phyloP scores from a whole-genome alignment of 345 rosid species.

The Lepidium didymum region DNA sequence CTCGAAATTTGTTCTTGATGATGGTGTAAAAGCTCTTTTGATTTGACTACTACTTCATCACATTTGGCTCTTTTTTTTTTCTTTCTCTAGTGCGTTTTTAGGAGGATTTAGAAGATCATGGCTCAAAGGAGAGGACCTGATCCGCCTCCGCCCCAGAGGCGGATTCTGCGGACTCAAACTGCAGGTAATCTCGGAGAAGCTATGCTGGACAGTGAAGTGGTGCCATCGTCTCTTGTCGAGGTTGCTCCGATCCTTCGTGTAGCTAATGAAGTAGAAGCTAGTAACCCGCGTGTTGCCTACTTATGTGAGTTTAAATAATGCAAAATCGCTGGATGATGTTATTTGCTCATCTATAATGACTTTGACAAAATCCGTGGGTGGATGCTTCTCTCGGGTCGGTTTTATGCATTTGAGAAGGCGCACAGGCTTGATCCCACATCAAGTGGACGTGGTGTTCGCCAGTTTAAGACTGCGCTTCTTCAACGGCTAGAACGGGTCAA shows the following conservation, averaged over 20 bases:
- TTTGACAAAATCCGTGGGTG: not conserved
- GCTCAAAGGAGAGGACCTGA: constrained; percentile 39
- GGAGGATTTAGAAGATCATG: constrained; percentile 28
- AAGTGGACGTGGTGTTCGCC: constrained; percentile 84
- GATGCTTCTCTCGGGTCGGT: constrained; percentile 45
- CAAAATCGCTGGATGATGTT: not conserved
- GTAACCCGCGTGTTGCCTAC: constrained; percentile 51
- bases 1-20: not conserved
- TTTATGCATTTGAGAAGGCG: constrained; percentile 83
- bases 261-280: constrained; percentile 53
- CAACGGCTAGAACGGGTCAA: constrained; percentile 68
- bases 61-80: not conserved
- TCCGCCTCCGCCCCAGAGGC: constrained; percentile 38
- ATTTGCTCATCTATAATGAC: not conserved
- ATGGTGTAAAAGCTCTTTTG: not conserved
- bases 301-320: constrained; percentile 36
- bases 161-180: constrained; percentile 52
- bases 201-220: constrained; percentile 53
- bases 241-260: constrained; percentile 62
- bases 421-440: constrained; percentile 69
- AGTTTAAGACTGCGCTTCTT: constrained; percentile 74
- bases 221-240: constrained; percentile 52
- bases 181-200: constrained; percentile 52
- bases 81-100: not conserved
- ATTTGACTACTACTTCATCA: not conserved